Base-by-base conservation (phyloP, 2,329 filamentous ascomycete genomes). In the Apiospora phragmitis region DNA sequence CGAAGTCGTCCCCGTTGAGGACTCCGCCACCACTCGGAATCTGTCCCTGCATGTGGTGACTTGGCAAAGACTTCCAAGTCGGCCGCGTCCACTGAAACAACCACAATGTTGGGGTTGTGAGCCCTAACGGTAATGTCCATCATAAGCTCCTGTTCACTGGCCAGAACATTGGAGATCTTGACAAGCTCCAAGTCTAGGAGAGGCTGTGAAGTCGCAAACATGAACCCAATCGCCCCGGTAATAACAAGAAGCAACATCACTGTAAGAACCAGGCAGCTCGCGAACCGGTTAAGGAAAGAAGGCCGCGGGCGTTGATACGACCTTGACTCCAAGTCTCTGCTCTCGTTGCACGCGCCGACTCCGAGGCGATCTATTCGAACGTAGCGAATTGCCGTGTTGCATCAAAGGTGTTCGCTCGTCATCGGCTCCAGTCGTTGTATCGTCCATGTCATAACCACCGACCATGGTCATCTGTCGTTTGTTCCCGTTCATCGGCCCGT, bases 21-120 rank as follows among this genome's bases (percentile, higher is more conserved):
- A 72, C 81, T 79, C 26, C 85, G 83, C 86, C 88, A 87, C 88
- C 89, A 90, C 77, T 89, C 86, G 35, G 85, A 87, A 75, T 90
- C 89, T 9, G 86, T 87, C n/a, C 93, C 93, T 16, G 95, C 93
- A 78, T 95, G 93, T 72, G 93, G 94, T 71, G 94, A 98, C 81
- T 97, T 97, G 41, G 96, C 96, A 81, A 98, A 98, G 42, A 99
- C 89, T 77, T 97, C 94, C 70, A 98, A 87, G 79, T 98, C 94
- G 78, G 97, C 92, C 65, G 95, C 91, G 73, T 93, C 91, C 47
- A 99, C 90, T 2, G 92, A 92, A 55, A 99, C 92, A 1, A 94
- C 91, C 49, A 98, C 92, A 51, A 98, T 91, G 76, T 98, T 99
- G 0, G 95, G 95, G 79, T 99, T 99, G 76, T 95, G 87, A 0